phyloP scores from a whole-genome alignment of 345 rosid species.

The Camelina laxa region DNA sequence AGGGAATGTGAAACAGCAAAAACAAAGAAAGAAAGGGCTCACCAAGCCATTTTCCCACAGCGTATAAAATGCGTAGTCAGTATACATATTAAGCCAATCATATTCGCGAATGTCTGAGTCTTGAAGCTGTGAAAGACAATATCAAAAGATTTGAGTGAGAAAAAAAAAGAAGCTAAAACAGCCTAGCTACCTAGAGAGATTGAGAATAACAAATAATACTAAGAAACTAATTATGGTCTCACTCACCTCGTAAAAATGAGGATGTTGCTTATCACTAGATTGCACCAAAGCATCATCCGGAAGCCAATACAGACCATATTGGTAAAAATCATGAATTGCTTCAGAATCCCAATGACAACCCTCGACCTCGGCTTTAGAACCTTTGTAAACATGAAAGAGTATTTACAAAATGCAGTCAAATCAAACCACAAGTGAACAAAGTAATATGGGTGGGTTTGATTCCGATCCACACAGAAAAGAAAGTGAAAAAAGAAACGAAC shows the following conservation, averaged over 20 bases:
- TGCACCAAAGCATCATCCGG: constrained; percentile 2
- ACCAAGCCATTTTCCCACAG: constrained; percentile 2
- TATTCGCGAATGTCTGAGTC: neutral
- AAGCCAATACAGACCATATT: neutral
- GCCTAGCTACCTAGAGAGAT: neutral
- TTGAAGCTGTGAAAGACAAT: constrained; percentile 6
- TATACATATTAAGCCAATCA: neutral
- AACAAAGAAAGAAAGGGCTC: neutral
- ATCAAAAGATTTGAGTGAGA: neutral
- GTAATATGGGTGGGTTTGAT: neutral
- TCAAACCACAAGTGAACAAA: too few relatives aligned
- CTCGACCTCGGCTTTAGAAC: neutral
- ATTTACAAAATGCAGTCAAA: neutral
- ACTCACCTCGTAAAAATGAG: neutral
- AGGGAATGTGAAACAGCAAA: neutral
- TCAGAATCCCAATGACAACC: neutral
- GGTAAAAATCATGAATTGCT: neutral
- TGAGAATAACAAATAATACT: neutral
- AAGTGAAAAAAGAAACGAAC: neutral
- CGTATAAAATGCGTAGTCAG: neutral
- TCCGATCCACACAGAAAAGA: neutral
- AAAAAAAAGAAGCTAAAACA: neutral
- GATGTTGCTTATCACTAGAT: neutral
- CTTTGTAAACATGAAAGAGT: neutral
- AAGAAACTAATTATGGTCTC: neutral